Evolutionary conservation across 176 grass and related monocot species (phyloP).

Genomic region (Lolium multiflorum): DNA sequence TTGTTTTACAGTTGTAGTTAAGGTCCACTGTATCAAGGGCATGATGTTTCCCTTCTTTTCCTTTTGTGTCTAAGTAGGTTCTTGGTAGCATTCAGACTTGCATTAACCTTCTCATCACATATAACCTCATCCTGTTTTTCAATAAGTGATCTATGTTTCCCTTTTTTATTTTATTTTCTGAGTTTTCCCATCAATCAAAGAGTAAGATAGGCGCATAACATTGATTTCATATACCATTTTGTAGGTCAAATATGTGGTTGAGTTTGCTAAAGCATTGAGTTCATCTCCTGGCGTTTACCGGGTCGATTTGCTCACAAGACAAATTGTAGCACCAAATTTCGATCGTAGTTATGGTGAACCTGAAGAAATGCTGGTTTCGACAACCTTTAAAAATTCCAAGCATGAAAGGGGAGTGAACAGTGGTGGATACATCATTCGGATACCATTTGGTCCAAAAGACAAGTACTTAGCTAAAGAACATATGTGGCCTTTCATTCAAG

Average conservation of each 20-base stretch:
- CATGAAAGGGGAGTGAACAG: conserved; percentile 75
- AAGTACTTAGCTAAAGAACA: conserved; percentile 80
- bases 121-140: conserved; percentile 4
- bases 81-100: conserved; percentile 1
- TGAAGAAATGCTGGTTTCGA: conserved; percentile 62
- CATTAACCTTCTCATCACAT: conserved; percentile 15
- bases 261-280: conserved; percentile 80
- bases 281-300: conserved; percentile 85
- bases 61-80: conserved; percentile 14
- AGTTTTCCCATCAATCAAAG: conserved; percentile 23
- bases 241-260: conserved; percentile 89
- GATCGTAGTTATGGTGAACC: conserved; percentile 78
- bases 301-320: conserved; percentile 77
- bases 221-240: conserved; percentile 23
- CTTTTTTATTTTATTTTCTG: conserved; percentile 38
- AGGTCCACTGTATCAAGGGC: not conserved
- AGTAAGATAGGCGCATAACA: conserved; percentile 15
- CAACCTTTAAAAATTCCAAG: conserved; percentile 60
- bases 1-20: not conserved
- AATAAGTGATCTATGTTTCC: not conserved
- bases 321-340: conserved; percentile 76
- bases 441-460: conserved; percentile 83
- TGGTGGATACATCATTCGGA: conserved; percentile 77
- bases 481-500: conserved; percentile 81
- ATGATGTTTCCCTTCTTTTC: not conserved